phyloP scores from a whole-genome alignment of 179 eudicot species.

The Vitellaria paradoxa region DNA sequence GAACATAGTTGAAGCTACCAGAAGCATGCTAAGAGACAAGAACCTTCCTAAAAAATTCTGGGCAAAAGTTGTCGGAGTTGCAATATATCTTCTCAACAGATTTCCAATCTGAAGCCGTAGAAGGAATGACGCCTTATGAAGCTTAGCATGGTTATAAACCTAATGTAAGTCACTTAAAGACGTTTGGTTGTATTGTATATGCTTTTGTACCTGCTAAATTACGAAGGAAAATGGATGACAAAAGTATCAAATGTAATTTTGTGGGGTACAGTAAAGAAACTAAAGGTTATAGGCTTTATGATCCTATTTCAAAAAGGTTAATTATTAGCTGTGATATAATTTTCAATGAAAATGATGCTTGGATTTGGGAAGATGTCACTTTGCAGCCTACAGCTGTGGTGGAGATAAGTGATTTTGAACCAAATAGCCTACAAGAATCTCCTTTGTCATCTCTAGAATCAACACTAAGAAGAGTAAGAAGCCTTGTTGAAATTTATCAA shows the following conservation, averaged over 20 bases:
- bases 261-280: constrained; percentile 2
- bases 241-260: constrained; percentile 7
- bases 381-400: too few species aligned
- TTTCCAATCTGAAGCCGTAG: background rate
- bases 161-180: background rate
- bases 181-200: background rate
- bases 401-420: too few species aligned
- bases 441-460: background rate
- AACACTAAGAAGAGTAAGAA: background rate
- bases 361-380: background rate
- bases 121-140: constrained; percentile 7
- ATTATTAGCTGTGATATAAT: constrained; percentile 13
- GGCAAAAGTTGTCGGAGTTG: constrained; percentile 8
- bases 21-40: background rate
- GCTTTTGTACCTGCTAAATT: background rate
- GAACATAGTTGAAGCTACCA: constrained; percentile 9
- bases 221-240: constrained; percentile 4
- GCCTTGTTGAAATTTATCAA: background rate
- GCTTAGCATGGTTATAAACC: background rate
- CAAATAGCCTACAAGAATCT: too few species aligned
- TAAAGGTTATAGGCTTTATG: constrained; percentile 8
- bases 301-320: background rate
- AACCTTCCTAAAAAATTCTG: constrained; percentile 8
- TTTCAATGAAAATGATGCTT: constrained; percentile 15
- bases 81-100: constrained; percentile 11